Evolutionary conservation across 148 eudicot genomes (phyloP), one percentile per base, ranked within the genome.

Genomic region (Silene latifolia): DNA sequence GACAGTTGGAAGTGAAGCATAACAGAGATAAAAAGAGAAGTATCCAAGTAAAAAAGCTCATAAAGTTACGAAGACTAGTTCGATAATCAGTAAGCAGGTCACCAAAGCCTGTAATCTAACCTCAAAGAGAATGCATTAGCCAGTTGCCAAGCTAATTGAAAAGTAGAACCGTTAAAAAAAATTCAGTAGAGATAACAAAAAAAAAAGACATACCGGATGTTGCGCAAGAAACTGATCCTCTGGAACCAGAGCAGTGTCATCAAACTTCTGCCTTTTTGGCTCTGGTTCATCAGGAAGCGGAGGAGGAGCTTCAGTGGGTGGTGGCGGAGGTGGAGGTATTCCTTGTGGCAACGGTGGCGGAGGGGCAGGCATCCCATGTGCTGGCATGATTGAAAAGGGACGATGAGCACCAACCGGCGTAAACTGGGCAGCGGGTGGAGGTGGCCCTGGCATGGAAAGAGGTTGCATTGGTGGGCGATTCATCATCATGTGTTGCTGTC

Each of bases 261-360:
- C 96, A 76, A 87, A 85, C 78, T 83, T 91, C 81, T 86, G 96
- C 80, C 86, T 88, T 81, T 91, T 91, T 32, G 96, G 96, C 71
- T 90, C 96, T 62, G 96, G 96, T 70, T 90, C 96, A 11, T 90
- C 96, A 4, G 96, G 96, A 64, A 90, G 92, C 24, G 96, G 93
- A 4, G 90, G 94, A 77, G 89, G 96, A 78, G 96, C 92, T 77
- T 90, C 96, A 47, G 88, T 92, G 8, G 90, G 92, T 59, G 91
- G 96, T 21, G 92, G 96, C 15, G 96, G 95, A 7, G 92, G 96
- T 29, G 95, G 93, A 18, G 90, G 89, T 85, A 90, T 83, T 76
- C 92, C 92, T 79, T 85, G 90, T 67, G 85, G 88, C 87, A 90
- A 74, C 54, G 92, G 92, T 29, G 87, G 91, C 15, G 84, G 88